Base-by-base conservation (phyloP, 176 grass and related monocot species). In the Juncus inflexus region DNA sequence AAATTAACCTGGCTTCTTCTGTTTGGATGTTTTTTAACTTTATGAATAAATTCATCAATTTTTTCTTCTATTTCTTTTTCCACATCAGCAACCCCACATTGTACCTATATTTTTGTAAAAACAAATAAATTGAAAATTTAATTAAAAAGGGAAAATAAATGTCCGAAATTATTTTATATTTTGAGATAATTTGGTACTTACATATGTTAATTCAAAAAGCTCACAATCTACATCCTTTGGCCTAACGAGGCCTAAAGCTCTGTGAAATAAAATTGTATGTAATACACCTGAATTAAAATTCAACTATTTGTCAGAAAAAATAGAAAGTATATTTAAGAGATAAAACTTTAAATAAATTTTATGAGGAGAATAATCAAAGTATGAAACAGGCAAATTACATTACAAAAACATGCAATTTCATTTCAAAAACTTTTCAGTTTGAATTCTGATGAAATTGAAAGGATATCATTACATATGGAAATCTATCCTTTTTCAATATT, bases 21-120 rank as follows among this genome's bases (percentile, higher is more conserved):
- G 52, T 64, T 80, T 61, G 78, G 52, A 52, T 80, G 62, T 66
- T 80, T 80, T 38, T 71, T 72, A 66, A 74, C 53, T 58, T 74
- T 80, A 60, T 19, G 45, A 36, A 80, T 53, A 54, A 80, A 80
- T 59, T 80, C 78, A 73, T 60, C 68, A 58, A 80, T 80, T 36
- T 80, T 80, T 60, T 74, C 69, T 54, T 80, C 78, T 35, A 80
- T 80, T 80, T 80, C 43, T 60, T 67, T 80, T 47, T 80, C 78
- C 52, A 80, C 28, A 37, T 67, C 78, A 60, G 67, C 38, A 66
- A 66, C 12, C 73, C 78, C 78, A 42, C 78, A 80, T 61, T 80
- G 78, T 4, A 74, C 78, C 78, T 80, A 28, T 63, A 11, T 38
- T 47, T 47, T 47, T 9, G 9, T 47, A 47, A 47, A 55, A 45